Conservation (phyloP, 176 grass and related monocot species). For the Cymbopogon citratus region DNA sequence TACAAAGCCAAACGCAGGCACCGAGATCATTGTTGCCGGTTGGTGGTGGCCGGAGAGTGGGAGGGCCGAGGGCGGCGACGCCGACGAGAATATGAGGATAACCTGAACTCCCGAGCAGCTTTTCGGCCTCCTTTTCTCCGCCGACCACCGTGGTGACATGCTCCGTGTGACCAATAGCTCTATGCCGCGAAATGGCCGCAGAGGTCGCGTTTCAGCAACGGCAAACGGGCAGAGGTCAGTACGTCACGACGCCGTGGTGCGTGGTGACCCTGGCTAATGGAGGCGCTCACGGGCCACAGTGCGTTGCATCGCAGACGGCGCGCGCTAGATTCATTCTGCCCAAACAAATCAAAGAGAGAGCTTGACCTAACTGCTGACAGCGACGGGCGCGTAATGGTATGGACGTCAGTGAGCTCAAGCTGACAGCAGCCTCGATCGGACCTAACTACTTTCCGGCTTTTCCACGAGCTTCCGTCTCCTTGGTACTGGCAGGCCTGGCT, state of each 20-base stretch:
- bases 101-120: too few relatives aligned
- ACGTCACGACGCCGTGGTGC: neutral
- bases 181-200: neutral
- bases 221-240: neutral
- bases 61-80: too few relatives aligned
- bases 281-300: neutral
- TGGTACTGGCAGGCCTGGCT: neutral
- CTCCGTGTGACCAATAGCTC: too few relatives aligned
- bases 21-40: too few relatives aligned
- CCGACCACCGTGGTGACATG: too few relatives aligned
- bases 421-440: neutral
- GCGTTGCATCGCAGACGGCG: neutral
- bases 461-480: neutral
- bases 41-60: too few relatives aligned
- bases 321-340: neutral
- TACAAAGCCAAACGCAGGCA: too few relatives aligned
- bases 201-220: neutral
- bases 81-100: too few relatives aligned
- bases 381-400: neutral
- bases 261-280: neutral
- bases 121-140: too few relatives aligned
- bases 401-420: neutral
- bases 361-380: conserved; percentile 8
- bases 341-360: neutral
- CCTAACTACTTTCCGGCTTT: conserved; percentile 5